Evolutionary conservation across 2,329 filamentous ascomycete genomes (phyloP).

Genomic region (Hymenoscyphus albidus): DNA sequence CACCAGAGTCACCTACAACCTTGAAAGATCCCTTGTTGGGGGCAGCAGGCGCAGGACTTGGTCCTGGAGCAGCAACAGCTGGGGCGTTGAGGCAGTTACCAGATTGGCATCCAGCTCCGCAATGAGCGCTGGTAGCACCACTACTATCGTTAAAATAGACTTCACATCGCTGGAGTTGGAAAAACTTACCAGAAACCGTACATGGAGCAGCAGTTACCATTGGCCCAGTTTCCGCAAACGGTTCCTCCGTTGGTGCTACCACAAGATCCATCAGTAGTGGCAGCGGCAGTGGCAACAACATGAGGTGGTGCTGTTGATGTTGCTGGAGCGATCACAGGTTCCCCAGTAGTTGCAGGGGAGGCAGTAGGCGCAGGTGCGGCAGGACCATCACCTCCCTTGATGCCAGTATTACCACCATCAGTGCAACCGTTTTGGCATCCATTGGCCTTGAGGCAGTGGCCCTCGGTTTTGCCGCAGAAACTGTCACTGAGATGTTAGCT

Average conservation of each 20-base stretch:
- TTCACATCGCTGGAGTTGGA: neutral
- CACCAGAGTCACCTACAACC: conserved; percentile 52
- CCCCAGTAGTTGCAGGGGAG: conserved; percentile 25
- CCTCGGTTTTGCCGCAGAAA: conserved; percentile 25
- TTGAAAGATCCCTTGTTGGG: conserved; percentile 45
- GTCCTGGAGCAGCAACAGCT: conserved; percentile 32
- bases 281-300: conserved; percentile 32
- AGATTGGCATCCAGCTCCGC: conserved; percentile 54
- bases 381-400: conserved; percentile 1
- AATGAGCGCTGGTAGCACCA: conserved; percentile 45
- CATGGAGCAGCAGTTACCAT: conserved; percentile 52
- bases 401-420: neutral
- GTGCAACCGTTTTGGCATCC: conserved; percentile 34
- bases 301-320: conserved; percentile 22
- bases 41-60: conserved; percentile 42
- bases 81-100: conserved; percentile 46
- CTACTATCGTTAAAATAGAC: conserved; percentile 25
- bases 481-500: conserved; percentile 15
- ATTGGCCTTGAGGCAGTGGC: conserved; percentile 26
- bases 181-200: conserved; percentile 49
- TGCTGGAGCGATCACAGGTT: conserved; percentile 28
- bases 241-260: conserved; percentile 46
- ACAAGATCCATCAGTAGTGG: conserved; percentile 51
- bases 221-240: conserved; percentile 49
- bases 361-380: conserved; percentile 15